These are phyloP conservation scores for Leccinum fuscescens DNA, from an alignment of 1,284 basidiomycete genomes.

Conservation along the genomic window DNA sequence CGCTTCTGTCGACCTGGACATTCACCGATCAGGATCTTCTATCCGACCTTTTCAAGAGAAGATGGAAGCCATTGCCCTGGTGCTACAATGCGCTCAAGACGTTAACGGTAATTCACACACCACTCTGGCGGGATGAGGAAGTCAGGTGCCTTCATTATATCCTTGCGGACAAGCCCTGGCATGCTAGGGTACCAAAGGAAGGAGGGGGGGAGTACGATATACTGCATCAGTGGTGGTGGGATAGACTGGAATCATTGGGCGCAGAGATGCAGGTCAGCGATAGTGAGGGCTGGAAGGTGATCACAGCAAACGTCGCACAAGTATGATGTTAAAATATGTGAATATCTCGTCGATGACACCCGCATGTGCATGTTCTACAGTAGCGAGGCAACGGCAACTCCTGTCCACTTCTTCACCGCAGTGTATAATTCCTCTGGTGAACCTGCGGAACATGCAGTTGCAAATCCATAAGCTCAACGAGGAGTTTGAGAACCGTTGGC, in stretches of 20 bases:
- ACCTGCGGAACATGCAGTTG: conserved; percentile 46
- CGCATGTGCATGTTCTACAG: conserved; percentile 28
- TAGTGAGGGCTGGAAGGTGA: conserved; percentile 49
- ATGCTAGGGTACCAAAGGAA: conserved; percentile 38
- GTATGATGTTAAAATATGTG: conserved; percentile 1
- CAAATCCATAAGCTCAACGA: conserved; percentile 46
- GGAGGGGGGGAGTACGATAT: conserved; percentile 45
- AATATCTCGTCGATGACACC: neutral
- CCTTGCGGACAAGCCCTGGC: conserved; percentile 76
- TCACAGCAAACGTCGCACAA: conserved; percentile 48
- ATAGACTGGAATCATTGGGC: conserved; percentile 53
- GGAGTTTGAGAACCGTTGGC: conserved; percentile 35
- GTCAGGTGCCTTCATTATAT: conserved; percentile 78
- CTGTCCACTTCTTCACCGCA: conserved; percentile 40
- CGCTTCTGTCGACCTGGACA: conserved; percentile 65
- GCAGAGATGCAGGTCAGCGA: conserved; percentile 47
- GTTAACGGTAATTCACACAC: conserved; percentile 62
- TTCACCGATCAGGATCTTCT: conserved; percentile 96
- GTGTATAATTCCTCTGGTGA: conserved; percentile 46
- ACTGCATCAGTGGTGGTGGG: conserved; percentile 77
- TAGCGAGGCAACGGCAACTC: conserved; percentile 50
- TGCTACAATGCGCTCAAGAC: conserved; percentile 88
- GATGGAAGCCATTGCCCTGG: conserved; percentile 74
- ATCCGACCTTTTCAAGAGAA: conserved; percentile 74
- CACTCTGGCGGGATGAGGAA: conserved; percentile 77